phyloP scores from a whole-genome alignment of 176 grass and related monocot genomes.

The Carex cristatella region DNA sequence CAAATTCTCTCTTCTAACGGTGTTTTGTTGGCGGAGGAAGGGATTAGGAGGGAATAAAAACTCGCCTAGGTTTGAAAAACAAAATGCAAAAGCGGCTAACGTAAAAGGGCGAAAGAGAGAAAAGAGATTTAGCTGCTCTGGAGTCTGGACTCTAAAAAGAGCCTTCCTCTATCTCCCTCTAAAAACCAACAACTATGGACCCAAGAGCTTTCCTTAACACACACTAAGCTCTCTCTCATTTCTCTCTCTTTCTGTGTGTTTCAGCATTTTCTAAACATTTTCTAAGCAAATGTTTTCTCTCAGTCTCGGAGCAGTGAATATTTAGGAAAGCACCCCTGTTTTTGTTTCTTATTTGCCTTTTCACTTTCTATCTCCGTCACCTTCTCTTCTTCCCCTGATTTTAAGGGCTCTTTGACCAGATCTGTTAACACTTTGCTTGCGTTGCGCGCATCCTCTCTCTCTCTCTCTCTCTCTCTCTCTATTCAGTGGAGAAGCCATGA shows the following conservation, averaged over 20 bases:
- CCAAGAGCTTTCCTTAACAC: not conserved
- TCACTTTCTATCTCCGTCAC: not conserved
- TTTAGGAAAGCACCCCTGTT: not conserved
- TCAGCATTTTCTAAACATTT: constrained; percentile 24
- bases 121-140: constrained; percentile 8
- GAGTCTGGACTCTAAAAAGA: not conserved
- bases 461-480: not conserved
- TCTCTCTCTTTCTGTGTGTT: not conserved
- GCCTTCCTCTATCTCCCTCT: not conserved
- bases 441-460: constrained; percentile 2
- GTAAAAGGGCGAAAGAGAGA: not conserved
- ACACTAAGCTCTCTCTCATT: not conserved
- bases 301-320: not conserved
- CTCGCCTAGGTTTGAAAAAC: not conserved
- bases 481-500: constrained; percentile 39
- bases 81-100: not conserved
- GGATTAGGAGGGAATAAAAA: not conserved
- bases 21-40: not conserved
- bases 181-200: constrained; percentile 10
- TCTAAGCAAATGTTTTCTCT: constrained; percentile 22
- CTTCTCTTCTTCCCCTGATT: constrained; percentile 34
- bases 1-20: constrained; percentile 18
- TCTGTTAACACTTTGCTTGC: constrained; percentile 27
- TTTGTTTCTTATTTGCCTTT: constrained; percentile 1
- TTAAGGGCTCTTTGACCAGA: constrained; percentile 36